These are phyloP conservation scores for Perilla frutescens DNA, from an alignment of 257 asterid genomes.

Conservation along the genomic window DNA sequence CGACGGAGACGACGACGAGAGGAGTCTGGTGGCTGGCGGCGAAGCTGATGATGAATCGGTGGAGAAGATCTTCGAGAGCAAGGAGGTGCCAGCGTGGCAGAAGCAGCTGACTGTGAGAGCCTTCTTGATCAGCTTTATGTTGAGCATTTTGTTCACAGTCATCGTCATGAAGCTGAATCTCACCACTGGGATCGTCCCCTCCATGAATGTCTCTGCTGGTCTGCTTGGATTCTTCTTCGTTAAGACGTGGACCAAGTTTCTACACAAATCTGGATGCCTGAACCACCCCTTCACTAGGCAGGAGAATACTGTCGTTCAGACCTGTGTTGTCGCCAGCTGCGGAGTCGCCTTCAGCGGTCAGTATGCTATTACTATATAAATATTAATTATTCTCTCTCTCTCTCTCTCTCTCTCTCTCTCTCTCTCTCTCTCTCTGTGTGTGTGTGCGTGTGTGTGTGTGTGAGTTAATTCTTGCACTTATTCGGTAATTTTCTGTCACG, in stretches of 20 bases:
- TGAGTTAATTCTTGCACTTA: neutral
- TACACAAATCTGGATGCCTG: conserved; percentile 67
- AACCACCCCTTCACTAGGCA: conserved; percentile 87
- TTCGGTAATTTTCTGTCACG: neutral
- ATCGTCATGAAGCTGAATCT: conserved; percentile 89
- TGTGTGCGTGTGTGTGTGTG: neutral
- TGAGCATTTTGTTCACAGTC: conserved; percentile 77
- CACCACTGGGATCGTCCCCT: conserved; percentile 90
- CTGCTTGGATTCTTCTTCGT: conserved; percentile 90
- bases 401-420: no score
- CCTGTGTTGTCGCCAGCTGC: conserved; percentile 88
- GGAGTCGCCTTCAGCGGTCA: conserved; percentile 97
- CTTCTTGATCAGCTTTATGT: conserved; percentile 61
- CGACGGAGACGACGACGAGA: no score
- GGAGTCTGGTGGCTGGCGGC: neutral
- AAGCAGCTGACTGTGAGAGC: conserved; percentile 81
- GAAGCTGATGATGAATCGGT: conserved; percentile 43
- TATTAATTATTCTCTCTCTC: no score
- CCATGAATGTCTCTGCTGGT: conserved; percentile 90
- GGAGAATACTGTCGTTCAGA: conserved; percentile 90
- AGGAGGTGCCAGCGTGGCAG: conserved; percentile 84
- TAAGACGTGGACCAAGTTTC: conserved; percentile 74
- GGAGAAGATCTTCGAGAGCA: conserved; percentile 71
- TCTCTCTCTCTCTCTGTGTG: neutral
- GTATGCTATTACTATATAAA: neutral